A percentile compares a stretch with the other conserved stretches of the same genome.
Evolutionary conservation across 345 rosid genomes (phyloP).

Genomic region (Cardiospermum halicacabum): DNA sequence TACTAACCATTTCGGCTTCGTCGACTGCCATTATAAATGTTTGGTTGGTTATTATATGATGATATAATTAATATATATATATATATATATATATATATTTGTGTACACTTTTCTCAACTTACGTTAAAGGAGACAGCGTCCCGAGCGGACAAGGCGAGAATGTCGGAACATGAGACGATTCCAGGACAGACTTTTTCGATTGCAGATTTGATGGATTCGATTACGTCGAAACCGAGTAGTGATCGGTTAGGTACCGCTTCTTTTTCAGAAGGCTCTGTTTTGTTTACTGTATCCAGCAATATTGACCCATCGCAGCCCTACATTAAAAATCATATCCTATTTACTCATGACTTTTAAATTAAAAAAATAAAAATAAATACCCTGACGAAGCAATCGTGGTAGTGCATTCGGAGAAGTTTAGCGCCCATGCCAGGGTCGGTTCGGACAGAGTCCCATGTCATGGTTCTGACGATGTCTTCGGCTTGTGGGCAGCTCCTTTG

Average conservation of each 20-base stretch:
- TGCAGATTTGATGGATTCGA: conserved; percentile 49
- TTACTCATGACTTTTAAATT: too few species aligned
- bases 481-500: conserved; percentile 29
- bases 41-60: too few species aligned
- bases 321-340: too few species aligned
- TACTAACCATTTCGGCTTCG: conserved; percentile 45
- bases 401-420: conserved; percentile 50
- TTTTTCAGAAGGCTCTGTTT: conserved; percentile 34
- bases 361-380: too few species aligned
- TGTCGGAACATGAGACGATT: conserved; percentile 58
- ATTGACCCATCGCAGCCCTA: conserved; percentile 70
- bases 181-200: conserved; percentile 45
- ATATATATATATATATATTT: too few species aligned
- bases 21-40: conserved; percentile 34
- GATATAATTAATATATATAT: too few species aligned
- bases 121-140: conserved; percentile 58
- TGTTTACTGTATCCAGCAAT: conserved; percentile 32
- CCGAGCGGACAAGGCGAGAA: conserved; percentile 50
- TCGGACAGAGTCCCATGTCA: conserved; percentile 23
- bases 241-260: conserved; percentile 49
- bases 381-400: conserved; percentile 67
- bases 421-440: conserved; percentile 37
- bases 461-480: conserved; percentile 32
- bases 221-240: conserved; percentile 42
- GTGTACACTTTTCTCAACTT: too few species aligned